Base-by-base conservation (phyloP, 2,329 filamentous ascomycete species). In the Aspergillus quadrilineatus region DNA sequence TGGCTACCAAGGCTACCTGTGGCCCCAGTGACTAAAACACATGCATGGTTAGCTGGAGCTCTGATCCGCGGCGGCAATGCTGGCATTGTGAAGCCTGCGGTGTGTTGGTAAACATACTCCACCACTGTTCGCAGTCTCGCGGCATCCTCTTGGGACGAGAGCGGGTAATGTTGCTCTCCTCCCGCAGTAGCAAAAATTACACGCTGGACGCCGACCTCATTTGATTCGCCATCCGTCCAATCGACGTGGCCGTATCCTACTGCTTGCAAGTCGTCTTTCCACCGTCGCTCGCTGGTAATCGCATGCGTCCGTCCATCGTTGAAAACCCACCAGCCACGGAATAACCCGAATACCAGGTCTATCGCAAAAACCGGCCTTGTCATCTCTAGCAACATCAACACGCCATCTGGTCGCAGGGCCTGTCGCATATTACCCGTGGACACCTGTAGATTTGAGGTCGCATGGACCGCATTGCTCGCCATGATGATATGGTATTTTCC, bases 1-100 rank as follows among this genome's bases (percentile, higher is more conserved):
- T 77, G 75, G 6, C 68, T 70, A 1, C 76, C 76, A 1, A 78
- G 55, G 53, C 70, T 73, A 1, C 76, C 75, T 0, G 75, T 75
- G 1, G 70, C 73, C 1, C 76, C 76, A 1, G 75, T 79, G 5
- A 79, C 65, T 3, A 79, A 49, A 6, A 82, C 71, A 57, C 14
- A 43, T 6, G 8, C 30, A 12, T 10, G 29, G 37, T 45, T 30
- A 12, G 29, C 4, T n/a, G 39, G 2, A 32, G 6, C 5, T 30
- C 6, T 30, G 12, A 8, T 9, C 6, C 4, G 12, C 7, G 28
- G 4, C 6, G 8, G 10, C n/a, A 32, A 22, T 4, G 59, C 57
- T 6, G 54, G 22, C 22, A 22, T 47, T 1, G 41, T 29, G 41
- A 70, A 72, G 3, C 60, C 62, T 5, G 60, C 58, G 2, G 62